These are phyloP conservation scores for Boletus smithii DNA, from an alignment of 1,284 basidiomycete species.

Conservation along the genomic window DNA sequence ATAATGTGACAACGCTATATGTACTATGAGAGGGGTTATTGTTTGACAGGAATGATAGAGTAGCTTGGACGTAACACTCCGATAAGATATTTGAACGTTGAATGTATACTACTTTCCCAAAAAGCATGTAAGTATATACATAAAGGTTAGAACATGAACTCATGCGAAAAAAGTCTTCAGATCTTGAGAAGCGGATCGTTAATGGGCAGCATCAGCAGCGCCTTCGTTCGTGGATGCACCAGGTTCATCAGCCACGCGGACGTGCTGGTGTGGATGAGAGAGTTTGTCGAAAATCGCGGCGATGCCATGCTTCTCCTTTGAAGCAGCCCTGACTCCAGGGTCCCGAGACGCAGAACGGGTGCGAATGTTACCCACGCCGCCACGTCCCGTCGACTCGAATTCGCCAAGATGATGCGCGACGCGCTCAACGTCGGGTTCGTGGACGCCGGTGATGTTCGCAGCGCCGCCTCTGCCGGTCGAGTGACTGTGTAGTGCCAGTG, in stretches of 20 bases:
- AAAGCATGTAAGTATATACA: neutral
- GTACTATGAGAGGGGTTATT: too few relatives aligned
- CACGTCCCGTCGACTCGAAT: conserved; percentile 56
- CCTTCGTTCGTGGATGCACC: neutral
- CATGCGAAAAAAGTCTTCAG: neutral
- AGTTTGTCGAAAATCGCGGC: conserved; percentile 31
- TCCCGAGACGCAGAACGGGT: conserved; percentile 43
- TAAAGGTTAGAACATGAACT: neutral
- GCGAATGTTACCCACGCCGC: conserved; percentile 73
- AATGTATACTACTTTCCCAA: neutral
- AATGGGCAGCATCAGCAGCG: neutral
- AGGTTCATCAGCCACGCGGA: neutral
- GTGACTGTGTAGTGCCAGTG: conserved; percentile 50
- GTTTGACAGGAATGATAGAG: too few relatives aligned
- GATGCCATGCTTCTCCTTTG: conserved; percentile 35
- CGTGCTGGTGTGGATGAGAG: conserved; percentile 22
- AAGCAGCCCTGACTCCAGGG: conserved; percentile 23
- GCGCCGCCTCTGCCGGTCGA: conserved; percentile 68
- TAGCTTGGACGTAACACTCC: neutral
- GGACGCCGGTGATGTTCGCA: conserved; percentile 52
- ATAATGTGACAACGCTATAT: neutral
- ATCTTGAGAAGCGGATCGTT: neutral
- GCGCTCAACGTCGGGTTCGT: conserved; percentile 41
- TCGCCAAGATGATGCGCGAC: conserved; percentile 28
- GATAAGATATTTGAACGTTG: neutral